Conservation (phyloP, 2,329 filamentous ascomycete species). For the Botrytis galanthina region DNA sequence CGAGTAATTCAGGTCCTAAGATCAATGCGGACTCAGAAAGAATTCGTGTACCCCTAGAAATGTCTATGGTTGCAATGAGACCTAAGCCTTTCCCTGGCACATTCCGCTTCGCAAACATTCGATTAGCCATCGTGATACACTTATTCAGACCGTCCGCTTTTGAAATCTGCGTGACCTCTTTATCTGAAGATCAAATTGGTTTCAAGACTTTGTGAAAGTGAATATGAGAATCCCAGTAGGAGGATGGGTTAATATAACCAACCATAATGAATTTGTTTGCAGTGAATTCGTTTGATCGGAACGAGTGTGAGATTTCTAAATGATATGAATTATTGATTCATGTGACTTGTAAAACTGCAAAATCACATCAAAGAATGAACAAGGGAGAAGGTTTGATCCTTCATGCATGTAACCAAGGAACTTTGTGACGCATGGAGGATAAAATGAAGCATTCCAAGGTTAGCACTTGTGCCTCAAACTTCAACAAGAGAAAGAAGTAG, state of each 20-base stretch:
- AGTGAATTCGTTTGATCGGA: neutral
- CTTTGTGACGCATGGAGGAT: neutral
- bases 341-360: neutral
- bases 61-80: slow-evolving; percentile 41
- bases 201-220: neutral
- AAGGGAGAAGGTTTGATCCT: neutral
- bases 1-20: slow-evolving; percentile 26
- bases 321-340: neutral
- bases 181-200: neutral
- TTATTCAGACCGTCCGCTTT: neutral
- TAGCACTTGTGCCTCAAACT: neutral
- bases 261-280: neutral
- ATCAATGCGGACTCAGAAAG: slow-evolving; percentile 43
- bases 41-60: slow-evolving; percentile 43
- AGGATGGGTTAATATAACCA: neutral
- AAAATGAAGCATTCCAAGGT: neutral
- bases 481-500: too few species aligned
- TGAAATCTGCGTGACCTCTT: neutral
- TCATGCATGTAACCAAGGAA: neutral
- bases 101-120: slow-evolving; percentile 29
- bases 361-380: neutral
- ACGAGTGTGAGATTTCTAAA: neutral
- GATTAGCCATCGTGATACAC: slow-evolving; percentile 11
- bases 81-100: slow-evolving; percentile 43
- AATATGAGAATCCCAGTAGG: neutral